A percentile compares a stretch with the other conserved stretches of the same genome.
These are phyloP conservation scores for Aurantiochytrium sp. DNA, from an alignment of 108 stramenopile species.

Conservation along the genomic window DNA sequence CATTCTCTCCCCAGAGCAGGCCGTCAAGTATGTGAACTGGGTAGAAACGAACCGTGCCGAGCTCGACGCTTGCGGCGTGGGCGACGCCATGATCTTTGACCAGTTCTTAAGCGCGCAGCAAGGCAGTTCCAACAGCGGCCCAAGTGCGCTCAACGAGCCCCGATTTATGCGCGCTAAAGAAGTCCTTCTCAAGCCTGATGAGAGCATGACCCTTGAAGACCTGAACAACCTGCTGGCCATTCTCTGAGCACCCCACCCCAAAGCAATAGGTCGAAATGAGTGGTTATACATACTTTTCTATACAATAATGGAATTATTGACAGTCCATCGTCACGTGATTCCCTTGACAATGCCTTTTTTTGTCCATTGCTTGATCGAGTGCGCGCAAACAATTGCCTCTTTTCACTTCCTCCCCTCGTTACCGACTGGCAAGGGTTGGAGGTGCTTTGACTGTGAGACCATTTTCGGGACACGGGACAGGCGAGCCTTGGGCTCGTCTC, in stretches of 20 bases:
- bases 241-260: not conserved
- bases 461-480: too few relatives aligned
- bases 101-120: not conserved
- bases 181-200: not conserved
- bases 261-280: not conserved
- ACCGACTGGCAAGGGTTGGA: too few relatives aligned
- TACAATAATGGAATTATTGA: too few relatives aligned
- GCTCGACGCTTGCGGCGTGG: not conserved
- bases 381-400: too few relatives aligned
- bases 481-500: too few relatives aligned
- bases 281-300: too few relatives aligned
- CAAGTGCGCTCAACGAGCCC: not conserved
- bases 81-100: not conserved
- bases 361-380: too few relatives aligned
- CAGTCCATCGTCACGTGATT: too few relatives aligned
- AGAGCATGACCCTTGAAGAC: not conserved
- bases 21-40: conserved; percentile 62
- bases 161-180: not conserved
- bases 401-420: too few relatives aligned
- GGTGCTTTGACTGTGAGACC: too few relatives aligned
- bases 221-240: not conserved
- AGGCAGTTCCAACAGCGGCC: not conserved
- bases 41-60: conserved; percentile 36
- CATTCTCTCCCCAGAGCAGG: conserved; percentile 58
- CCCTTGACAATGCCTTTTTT: too few relatives aligned